Percentiles rank a stretch among this genome's conserved stretches.
Conservation (phyloP, 2,329 filamentous ascomycete genomes). For the Aspergillus calidoustus region DNA sequence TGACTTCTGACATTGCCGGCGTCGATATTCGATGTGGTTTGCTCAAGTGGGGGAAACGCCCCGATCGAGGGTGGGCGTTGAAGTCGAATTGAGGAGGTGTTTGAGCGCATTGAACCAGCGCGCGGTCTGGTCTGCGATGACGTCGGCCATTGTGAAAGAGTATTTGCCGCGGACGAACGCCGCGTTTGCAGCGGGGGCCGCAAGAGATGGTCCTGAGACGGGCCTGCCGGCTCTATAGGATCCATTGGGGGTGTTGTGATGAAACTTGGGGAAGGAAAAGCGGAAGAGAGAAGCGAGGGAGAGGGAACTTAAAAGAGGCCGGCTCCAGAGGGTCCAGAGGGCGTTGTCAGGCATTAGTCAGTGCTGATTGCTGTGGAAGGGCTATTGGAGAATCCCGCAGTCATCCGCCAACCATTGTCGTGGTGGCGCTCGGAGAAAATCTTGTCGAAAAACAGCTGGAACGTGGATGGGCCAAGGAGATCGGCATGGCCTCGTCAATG, state of each 20-base stretch:
- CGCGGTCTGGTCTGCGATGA: constrained; percentile 28
- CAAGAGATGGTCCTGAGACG: constrained; percentile 21
- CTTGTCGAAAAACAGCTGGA: constrained; percentile 5
- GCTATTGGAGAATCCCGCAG: not conserved
- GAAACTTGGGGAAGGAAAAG: not conserved
- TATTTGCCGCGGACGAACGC: constrained; percentile 18
- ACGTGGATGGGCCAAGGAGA: not conserved
- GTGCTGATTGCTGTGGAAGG: not conserved
- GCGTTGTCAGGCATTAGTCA: constrained; percentile 3
- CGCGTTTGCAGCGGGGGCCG: constrained; percentile 19
- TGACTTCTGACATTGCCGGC: not conserved
- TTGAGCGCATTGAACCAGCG: constrained; percentile 30
- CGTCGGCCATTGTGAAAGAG: constrained; percentile 25
- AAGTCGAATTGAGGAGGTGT: constrained; percentile 40
- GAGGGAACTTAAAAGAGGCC: not conserved
- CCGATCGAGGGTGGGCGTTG: constrained; percentile 25
- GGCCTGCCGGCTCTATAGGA: constrained; percentile 41
- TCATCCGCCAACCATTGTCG: constrained; percentile 6
- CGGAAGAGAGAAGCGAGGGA: not conserved
- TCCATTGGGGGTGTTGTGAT: constrained; percentile 35
- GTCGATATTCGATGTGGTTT: constrained; percentile 15
- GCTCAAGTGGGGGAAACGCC: not conserved
- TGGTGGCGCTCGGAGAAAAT: constrained; percentile 10
- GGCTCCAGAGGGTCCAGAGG: not conserved
- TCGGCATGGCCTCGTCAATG: constrained; percentile 9